These are phyloP conservation scores for Geranomyces variabilis DNA, from an alignment of 192 early-diverging fungal species.

Conservation along the genomic window DNA sequence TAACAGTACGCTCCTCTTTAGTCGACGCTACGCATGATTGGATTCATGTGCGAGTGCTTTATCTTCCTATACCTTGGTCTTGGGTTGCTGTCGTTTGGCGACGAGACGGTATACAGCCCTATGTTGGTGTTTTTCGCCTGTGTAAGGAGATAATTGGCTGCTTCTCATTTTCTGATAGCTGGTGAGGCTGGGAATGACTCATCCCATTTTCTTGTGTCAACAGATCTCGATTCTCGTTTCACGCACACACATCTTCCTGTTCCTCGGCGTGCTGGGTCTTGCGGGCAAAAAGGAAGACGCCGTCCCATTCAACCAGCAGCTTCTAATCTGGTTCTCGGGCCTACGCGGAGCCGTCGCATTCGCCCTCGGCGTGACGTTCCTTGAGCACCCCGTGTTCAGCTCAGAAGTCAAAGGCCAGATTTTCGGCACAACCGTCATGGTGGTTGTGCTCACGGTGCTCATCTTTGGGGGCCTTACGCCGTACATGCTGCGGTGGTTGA, in stretches of 20 bases:
- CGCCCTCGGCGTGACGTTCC: conserved; percentile 60
- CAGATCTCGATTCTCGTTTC: conserved; percentile 58
- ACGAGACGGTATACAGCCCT: conserved; percentile 48
- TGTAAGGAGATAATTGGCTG: conserved; percentile 35
- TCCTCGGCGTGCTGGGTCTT: conserved; percentile 48
- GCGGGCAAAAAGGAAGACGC: conserved; percentile 34
- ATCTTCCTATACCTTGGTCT: conserved; percentile 67
- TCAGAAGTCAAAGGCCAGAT: conserved; percentile 55
- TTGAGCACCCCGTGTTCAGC: conserved; percentile 56
- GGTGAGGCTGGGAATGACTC: neutral
- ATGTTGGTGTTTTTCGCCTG: conserved; percentile 50
- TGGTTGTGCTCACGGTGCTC: conserved; percentile 59
- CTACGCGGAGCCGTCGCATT: conserved; percentile 66
- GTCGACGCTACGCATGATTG: conserved; percentile 54
- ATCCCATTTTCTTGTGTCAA: neutral
- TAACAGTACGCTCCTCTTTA: conserved; percentile 27
- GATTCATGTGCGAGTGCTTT: conserved; percentile 58
- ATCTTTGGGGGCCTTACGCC: conserved; percentile 62
- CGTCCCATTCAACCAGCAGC: conserved; percentile 55
- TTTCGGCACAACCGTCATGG: conserved; percentile 65
- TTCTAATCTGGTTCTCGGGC: conserved; percentile 65
- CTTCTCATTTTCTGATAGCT: conserved; percentile 45
- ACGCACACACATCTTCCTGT: conserved; percentile 60
- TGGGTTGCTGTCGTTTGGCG: conserved; percentile 60
- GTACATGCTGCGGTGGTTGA: conserved; percentile 58